These are phyloP conservation scores for Boletellus emodensis DNA, from an alignment of 768 basidiomycete genomes.

Conservation along the genomic window DNA sequence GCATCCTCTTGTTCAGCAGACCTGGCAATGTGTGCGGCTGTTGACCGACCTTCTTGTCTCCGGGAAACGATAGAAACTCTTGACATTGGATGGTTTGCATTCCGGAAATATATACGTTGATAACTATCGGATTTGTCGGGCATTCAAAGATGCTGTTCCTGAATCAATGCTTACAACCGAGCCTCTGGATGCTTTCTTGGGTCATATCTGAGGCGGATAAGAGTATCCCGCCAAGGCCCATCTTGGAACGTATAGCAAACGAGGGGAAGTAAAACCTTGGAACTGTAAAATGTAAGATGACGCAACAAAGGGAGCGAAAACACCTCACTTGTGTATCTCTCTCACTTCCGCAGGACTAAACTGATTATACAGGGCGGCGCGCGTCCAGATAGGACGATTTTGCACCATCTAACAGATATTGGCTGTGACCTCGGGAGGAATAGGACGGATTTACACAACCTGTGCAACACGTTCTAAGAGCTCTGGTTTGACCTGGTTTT, in stretches of 20 bases:
- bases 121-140: slow-evolving; percentile 52
- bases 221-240: slow-evolving; percentile 90
- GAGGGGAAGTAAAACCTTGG: slow-evolving; percentile 75
- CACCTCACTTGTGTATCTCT: slow-evolving; percentile 68
- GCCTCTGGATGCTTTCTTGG: slow-evolving; percentile 71
- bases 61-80: slow-evolving; percentile 73
- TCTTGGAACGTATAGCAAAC: slow-evolving; percentile 89
- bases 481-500: slow-evolving; percentile 48
- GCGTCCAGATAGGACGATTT: slow-evolving; percentile 84
- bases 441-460: slow-evolving; percentile 31
- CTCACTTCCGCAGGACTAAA: slow-evolving; percentile 63
- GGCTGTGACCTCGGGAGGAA: slow-evolving; percentile 7
- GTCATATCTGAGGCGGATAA: slow-evolving; percentile 85
- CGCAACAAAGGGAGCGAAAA: not conserved
- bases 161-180: slow-evolving; percentile 57
- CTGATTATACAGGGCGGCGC: slow-evolving; percentile 82
- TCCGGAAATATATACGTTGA: slow-evolving; percentile 88
- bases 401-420: slow-evolving; percentile 55
- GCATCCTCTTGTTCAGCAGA: slow-evolving; percentile 34
- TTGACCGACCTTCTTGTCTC: slow-evolving; percentile 44
- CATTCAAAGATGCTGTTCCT: not conserved
- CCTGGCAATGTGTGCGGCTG: slow-evolving; percentile 23
- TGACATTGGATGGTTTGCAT: slow-evolving; percentile 75
- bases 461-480: slow-evolving; percentile 53
- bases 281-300: slow-evolving; percentile 42